A percentile compares a stretch with the other conserved stretches of the same genome.
phyloP scores from a whole-genome alignment of 306 rosid species.

The Bauhinia variegata region DNA sequence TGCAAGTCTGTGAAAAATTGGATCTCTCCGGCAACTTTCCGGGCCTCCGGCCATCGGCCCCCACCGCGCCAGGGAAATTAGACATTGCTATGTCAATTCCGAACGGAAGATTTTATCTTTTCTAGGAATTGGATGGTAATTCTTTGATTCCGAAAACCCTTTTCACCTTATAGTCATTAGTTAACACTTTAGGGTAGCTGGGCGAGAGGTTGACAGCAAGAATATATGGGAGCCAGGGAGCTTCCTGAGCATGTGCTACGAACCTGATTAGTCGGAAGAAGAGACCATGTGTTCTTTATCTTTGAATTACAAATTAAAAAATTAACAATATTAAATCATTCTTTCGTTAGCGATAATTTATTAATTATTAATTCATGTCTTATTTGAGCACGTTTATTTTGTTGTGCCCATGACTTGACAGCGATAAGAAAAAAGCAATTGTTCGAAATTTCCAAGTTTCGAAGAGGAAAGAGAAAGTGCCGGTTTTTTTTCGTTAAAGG shows the following conservation, averaged over 20 bases:
- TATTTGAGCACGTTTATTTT: conserved; percentile 34
- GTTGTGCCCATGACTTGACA: no score
- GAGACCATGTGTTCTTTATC: conserved; percentile 36
- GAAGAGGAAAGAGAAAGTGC: no score
- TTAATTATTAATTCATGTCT: conserved; percentile 3
- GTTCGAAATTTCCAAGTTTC: no score
- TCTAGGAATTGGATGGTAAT: no score
- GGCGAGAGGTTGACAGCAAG: not conserved
- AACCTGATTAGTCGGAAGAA: conserved; percentile 30
- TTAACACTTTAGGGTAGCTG: not conserved
- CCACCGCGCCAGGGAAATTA: conserved; percentile 15
- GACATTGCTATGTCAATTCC: conserved; percentile 33
- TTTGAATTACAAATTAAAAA: not conserved
- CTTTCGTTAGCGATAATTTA: not conserved
- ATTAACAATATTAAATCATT: not conserved
- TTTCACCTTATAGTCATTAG: not conserved
- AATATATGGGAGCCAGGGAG: conserved; percentile 27
- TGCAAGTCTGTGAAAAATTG: conserved; percentile 75
- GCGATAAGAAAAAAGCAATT: no score
- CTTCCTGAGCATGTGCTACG: conserved; percentile 40
- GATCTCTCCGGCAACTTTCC: conserved; percentile 63
- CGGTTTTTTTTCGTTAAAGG: no score
- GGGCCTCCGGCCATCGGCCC: conserved; percentile 34
- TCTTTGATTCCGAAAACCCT: not conserved
- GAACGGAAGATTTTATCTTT: not conserved